Evolutionary conservation across 202 grass and related monocot genomes (phyloP).

Genomic region (Saccharum hybrid): DNA sequence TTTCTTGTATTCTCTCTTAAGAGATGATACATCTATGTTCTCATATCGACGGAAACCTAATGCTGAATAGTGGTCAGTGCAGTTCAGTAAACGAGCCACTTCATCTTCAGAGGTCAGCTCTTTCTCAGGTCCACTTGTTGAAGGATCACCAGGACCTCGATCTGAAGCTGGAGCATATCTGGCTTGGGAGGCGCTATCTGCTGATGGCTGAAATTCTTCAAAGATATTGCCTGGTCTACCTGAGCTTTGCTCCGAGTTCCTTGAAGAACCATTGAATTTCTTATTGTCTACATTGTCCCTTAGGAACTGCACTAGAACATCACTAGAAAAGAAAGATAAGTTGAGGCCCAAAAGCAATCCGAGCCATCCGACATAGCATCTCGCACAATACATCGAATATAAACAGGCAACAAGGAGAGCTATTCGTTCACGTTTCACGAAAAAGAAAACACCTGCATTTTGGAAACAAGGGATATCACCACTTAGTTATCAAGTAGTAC

Average conservation of each 20-base stretch:
- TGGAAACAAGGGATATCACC: slow-evolving; percentile 18
- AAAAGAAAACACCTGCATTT: slow-evolving; percentile 71
- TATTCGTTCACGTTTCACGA: slow-evolving; percentile 80
- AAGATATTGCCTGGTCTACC: slow-evolving; percentile 56
- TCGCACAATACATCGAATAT: slow-evolving; percentile 93
- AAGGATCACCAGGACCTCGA: slow-evolving; percentile 67
- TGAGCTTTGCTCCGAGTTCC: slow-evolving; percentile 55
- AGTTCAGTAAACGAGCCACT: slow-evolving; percentile 82
- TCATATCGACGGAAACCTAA: slow-evolving; percentile 79
- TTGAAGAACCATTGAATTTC: slow-evolving; percentile 53
- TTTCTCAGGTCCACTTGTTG: slow-evolving; percentile 86
- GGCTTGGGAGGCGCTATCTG: slow-evolving; percentile 56
- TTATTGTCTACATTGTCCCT: slow-evolving; percentile 72
- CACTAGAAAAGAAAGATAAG: slow-evolving; percentile 95
- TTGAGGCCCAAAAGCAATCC: slow-evolving; percentile 83
- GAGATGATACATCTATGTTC: slow-evolving; percentile 74
- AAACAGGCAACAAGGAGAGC: slow-evolving; percentile 68
- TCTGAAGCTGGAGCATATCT: slow-evolving; percentile 53
- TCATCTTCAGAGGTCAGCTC: slow-evolving; percentile 90
- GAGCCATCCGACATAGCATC: slow-evolving; percentile 86
- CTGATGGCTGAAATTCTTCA: slow-evolving; percentile 52
- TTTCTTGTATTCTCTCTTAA: slow-evolving; percentile 99
- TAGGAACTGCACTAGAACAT: slow-evolving; percentile 78
- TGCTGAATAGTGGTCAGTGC: slow-evolving; percentile 92
- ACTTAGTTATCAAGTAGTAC: slow-evolving; percentile 12